These are phyloP conservation scores for Globisporangium paddicum DNA, from an alignment of 352 stramenopile species.

Conservation along the genomic window DNA sequence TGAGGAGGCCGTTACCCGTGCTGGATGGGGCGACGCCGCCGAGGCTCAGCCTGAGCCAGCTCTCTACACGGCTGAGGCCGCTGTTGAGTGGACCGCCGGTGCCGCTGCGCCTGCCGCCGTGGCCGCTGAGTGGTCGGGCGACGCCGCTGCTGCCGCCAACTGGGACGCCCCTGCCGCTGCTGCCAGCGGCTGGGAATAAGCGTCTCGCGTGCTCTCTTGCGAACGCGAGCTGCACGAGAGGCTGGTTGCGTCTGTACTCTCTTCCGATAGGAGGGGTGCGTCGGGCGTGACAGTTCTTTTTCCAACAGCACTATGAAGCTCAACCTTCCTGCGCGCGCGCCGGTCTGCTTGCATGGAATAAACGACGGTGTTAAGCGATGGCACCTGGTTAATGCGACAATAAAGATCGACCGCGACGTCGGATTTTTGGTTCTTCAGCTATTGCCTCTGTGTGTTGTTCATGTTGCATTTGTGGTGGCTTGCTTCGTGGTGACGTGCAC, in stretches of 20 bases:
- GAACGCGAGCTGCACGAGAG: slow-evolving; percentile 2
- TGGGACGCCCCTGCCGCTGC: slow-evolving; percentile 47
- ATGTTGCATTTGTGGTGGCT: background rate
- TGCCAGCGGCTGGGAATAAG: slow-evolving; percentile 80
- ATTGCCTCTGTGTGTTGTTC: background rate
- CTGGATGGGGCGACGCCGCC: slow-evolving; percentile 67
- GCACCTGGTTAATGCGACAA: slow-evolving; percentile 89
- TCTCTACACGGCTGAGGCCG: slow-evolving; percentile 43
- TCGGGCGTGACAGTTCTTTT: slow-evolving; percentile 1
- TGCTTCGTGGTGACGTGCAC: background rate
- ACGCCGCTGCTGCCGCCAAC: slow-evolving; percentile 46
- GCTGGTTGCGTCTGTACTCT: slow-evolving; percentile 1
- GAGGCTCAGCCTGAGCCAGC: slow-evolving; percentile 46
- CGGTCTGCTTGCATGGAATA: slow-evolving; percentile 78
- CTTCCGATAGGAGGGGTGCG: slow-evolving; percentile 3
- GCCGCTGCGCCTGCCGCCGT: slow-evolving; percentile 29
- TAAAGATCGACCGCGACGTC: slow-evolving; percentile 21
- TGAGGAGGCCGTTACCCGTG: slow-evolving; percentile 61
- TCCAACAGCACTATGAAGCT: slow-evolving; percentile 3
- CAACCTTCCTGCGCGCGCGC: slow-evolving; percentile 5
- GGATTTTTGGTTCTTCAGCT: slow-evolving; percentile 1
- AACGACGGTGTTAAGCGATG: slow-evolving; percentile 92
- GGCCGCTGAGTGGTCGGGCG: slow-evolving; percentile 76
- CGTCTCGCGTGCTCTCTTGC: slow-evolving; percentile 18
- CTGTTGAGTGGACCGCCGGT: slow-evolving; percentile 65